Conservation (phyloP, 345 rosid genomes). For the Garcia nutans region DNA sequence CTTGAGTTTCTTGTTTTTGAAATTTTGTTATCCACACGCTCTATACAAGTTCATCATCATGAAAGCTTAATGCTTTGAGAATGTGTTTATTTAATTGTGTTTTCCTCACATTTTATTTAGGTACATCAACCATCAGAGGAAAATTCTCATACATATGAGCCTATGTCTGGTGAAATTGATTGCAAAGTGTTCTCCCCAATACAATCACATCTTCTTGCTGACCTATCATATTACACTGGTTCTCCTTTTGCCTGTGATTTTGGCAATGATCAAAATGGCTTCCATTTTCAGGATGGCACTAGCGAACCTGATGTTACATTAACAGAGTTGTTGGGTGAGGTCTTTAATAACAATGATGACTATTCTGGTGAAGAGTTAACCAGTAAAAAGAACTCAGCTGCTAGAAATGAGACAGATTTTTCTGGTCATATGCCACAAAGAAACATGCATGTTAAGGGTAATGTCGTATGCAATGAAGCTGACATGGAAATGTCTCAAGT, state of each 20-base stretch:
- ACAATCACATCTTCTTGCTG: conserved; percentile 37
- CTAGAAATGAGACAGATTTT: conserved; percentile 34
- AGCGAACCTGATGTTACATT: conserved; percentile 52
- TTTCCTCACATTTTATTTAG: conserved; percentile 34
- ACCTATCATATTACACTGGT: conserved; percentile 37
- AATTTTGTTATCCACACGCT: background rate
- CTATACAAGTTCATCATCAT: background rate
- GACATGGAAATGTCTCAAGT: conserved; percentile 32
- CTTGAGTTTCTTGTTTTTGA: conserved; percentile 6
- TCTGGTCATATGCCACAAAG: conserved; percentile 23
- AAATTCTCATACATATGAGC: conserved; percentile 24
- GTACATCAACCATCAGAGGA: conserved; percentile 31
- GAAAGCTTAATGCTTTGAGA: background rate
- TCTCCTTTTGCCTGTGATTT: conserved; percentile 69
- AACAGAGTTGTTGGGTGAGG: conserved; percentile 49
- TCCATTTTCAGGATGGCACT: conserved; percentile 55
- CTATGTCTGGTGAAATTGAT: conserved; percentile 34
- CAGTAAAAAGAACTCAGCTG: conserved; percentile 30
- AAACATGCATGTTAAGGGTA: conserved; percentile 29
- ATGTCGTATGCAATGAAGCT: conserved; percentile 13
- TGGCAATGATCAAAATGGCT: conserved; percentile 51
- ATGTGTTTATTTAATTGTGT: background rate
- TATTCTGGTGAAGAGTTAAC: conserved; percentile 42
- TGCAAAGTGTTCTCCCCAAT: conserved; percentile 48
- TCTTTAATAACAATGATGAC: conserved; percentile 45